Percentiles rank a stretch among this genome's conserved stretches.
Conservation (phyloP, 2,329 filamentous ascomycete genomes). For the Colletotrichum sp. region DNA sequence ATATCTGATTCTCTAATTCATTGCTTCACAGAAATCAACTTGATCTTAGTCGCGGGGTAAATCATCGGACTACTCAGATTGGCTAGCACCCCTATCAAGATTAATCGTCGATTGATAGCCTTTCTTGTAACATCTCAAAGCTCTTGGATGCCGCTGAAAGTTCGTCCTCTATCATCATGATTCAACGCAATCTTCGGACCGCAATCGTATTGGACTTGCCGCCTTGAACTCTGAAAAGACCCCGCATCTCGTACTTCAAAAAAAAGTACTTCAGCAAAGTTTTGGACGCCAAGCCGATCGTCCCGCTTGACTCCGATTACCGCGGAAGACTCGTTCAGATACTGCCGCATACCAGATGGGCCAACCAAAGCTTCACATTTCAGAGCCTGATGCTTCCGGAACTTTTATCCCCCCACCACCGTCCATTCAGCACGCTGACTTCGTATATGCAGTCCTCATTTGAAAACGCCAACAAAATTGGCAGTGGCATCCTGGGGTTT, state of each 20-base stretch:
- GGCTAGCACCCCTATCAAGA: background rate
- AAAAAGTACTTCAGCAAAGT: background rate
- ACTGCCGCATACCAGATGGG: background rate
- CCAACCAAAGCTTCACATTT: background rate
- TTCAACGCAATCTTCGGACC: background rate
- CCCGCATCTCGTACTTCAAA: background rate
- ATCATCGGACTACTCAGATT: background rate
- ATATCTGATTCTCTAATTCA: no score
- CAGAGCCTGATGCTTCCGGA: background rate
- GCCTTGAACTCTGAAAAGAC: background rate
- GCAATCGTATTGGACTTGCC: background rate
- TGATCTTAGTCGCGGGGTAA: background rate
- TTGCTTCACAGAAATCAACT: background rate
- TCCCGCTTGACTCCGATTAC: background rate
- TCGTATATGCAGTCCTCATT: background rate
- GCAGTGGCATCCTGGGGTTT: background rate
- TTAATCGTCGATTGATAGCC: background rate
- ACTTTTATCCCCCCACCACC: background rate
- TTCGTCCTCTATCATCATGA: background rate
- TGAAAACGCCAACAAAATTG: background rate
- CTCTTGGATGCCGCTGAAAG: background rate
- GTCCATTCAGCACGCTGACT: background rate
- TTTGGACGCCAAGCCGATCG: background rate
- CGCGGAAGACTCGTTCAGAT: background rate
- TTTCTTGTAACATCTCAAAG: background rate